Evolutionary conservation across 129 eudicot genomes (phyloP), one percentile per base, ranked within the genome.

Genomic region (Cynara cardunculus): DNA sequence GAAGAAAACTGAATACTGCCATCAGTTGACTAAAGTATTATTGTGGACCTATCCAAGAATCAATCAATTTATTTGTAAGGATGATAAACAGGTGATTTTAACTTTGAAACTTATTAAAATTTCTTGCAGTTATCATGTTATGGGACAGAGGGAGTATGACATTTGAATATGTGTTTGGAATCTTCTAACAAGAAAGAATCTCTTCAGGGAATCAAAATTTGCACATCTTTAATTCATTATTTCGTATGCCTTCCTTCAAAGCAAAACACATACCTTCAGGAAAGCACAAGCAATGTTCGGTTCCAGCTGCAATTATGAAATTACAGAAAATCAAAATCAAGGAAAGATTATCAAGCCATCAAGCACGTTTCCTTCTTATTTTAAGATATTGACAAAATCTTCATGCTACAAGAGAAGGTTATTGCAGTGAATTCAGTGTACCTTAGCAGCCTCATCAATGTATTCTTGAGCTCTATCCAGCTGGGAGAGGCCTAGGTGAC

Each of bases 391-490:
- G 22, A 81, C 68, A 66, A 8, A 27, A 64, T 21, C 34, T 69
- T 24, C 28, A 76, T 25, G 27, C n/a, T 68, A 31, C 35, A 26
- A 10, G 18, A 46, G 7, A 75, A 66, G 59, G 53, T 79, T 72
- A 34, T 56, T 25, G 74, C 37, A 69, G 27, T 7, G 71, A 75
- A 78, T 74, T 25, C 9, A 14, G 74, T 39, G 69, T 84, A 92
- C 99, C 97, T 95, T 95, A 76, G 87, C 91, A 77, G 99, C 99
- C 87, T 95, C 99, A 35, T 92, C 88, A n/a, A 95, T 95, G 88
- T 95, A 95, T 71, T 95, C 99, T 87, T 90, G 89, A 74, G 99
- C 97, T 87, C 91, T 90, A 85, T 92, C 97, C 69, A 95, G 93
- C 81, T 92, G 96, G 59, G 90, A 84, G 49, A 90, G 93, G 66